Conservation (phyloP, 805 yeast species). For the Alloascoidea hylecoeti region DNA sequence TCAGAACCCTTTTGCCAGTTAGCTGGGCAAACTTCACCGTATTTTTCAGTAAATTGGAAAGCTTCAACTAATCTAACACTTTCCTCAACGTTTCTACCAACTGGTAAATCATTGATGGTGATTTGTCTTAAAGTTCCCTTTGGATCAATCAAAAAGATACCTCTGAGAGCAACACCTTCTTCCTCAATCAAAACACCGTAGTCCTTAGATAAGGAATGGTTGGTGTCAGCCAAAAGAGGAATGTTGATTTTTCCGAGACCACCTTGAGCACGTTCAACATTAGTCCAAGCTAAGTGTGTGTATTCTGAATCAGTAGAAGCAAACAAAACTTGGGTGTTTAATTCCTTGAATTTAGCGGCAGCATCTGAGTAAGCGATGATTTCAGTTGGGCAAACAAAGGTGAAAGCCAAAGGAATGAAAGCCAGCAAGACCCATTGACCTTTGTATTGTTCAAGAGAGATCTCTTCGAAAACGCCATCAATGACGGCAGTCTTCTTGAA, state of each 20-base stretch:
- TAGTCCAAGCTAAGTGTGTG: conserved; percentile 97
- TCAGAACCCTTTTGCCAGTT: conserved; percentile 97
- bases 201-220: conserved; percentile 88
- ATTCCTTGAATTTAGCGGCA: conserved; percentile 73
- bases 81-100: conserved; percentile 98
- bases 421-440: conserved; percentile 98
- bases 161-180: conserved; percentile 95
- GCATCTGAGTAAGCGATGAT: conserved; percentile 98
- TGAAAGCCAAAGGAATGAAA: conserved; percentile 97
- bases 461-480: conserved; percentile 92
- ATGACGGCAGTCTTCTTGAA: conserved; percentile 96
- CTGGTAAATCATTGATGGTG: conserved; percentile 98
- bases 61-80: conserved; percentile 95
- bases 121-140: conserved; percentile 88
- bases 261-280: conserved; percentile 91
- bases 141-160: conserved; percentile 96
- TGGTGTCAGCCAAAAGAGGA: conserved; percentile 93
- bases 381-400: conserved; percentile 99
- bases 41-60: conserved; percentile 97
- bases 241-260: conserved; percentile 93
- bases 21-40: conserved; percentile 99
- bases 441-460: conserved; percentile 86
- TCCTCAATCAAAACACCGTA: conserved; percentile 97
- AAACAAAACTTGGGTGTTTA: conserved; percentile 79
- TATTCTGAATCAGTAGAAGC: conserved; percentile 98